These are phyloP conservation scores for Pythium insidiosum DNA, from an alignment of 352 stramenopile species.

Conservation along the genomic window DNA sequence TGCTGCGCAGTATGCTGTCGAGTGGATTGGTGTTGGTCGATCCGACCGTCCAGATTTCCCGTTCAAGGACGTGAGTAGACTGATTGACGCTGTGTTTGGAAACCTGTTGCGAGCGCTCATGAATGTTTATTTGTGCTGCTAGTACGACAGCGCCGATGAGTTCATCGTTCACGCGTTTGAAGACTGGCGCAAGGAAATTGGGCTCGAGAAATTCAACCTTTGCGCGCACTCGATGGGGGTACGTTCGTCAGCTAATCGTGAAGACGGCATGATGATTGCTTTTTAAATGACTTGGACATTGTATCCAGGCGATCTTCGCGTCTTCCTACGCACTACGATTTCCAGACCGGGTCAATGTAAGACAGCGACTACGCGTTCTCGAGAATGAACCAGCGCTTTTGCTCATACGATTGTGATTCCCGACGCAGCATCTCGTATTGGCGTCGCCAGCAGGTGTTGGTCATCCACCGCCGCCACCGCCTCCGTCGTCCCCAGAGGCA, in stretches of 20 bases:
- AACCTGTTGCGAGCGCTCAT: not conserved
- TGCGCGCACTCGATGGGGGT: conserved; percentile 80
- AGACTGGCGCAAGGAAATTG: conserved; percentile 66
- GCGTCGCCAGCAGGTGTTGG: conserved; percentile 63
- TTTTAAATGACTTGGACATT: not conserved
- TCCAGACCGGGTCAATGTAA: conserved; percentile 52
- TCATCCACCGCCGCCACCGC: conserved; percentile 37
- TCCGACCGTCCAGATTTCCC: conserved; percentile 73
- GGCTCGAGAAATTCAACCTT: conserved; percentile 63
- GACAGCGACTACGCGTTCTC: not conserved
- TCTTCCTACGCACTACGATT: conserved; percentile 62
- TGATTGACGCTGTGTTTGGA: not conserved
- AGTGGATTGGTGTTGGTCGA: conserved; percentile 77
- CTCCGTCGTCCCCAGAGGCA: conserved; percentile 27
- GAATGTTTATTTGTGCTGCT: not conserved
- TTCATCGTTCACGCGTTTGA: conserved; percentile 69
- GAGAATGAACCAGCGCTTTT: too few species aligned
- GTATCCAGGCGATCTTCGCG: conserved; percentile 65
- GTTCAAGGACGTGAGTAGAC: conserved; percentile 45
- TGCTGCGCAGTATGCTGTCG: conserved; percentile 56
- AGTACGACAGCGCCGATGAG: conserved; percentile 69
- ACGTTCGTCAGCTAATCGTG: too few species aligned
- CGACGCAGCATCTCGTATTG: conserved; percentile 65
- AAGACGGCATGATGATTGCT: not conserved
- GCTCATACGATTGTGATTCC: too few species aligned